These are phyloP conservation scores for Apiospora sp. DNA, from an alignment of 2,329 filamentous ascomycete genomes.

Conservation along the genomic window DNA sequence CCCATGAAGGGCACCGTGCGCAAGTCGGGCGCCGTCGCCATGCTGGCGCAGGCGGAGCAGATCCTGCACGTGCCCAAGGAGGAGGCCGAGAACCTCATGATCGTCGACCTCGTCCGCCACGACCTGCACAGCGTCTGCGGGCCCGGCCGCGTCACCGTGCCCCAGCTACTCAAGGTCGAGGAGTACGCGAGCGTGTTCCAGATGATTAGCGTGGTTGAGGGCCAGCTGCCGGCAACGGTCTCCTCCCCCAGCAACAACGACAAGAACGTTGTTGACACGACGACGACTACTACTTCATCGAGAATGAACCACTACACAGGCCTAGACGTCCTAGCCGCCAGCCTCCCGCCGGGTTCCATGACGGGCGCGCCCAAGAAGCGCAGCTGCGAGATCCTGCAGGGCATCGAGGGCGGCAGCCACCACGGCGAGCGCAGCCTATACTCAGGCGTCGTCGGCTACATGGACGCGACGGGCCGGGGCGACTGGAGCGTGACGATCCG, in stretches of 20 bases:
- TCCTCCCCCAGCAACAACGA: not conserved
- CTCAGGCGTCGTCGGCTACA: slow-evolving; percentile 87
- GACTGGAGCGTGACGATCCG: slow-evolving; percentile 94
- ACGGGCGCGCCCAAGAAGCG: slow-evolving; percentile 95
- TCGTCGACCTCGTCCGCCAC: slow-evolving; percentile 94
- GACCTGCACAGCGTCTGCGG: slow-evolving; percentile 88
- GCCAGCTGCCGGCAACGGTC: slow-evolving; percentile 55
- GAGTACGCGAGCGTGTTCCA: slow-evolving; percentile 92
- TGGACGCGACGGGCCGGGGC: slow-evolving; percentile 83
- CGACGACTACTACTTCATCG: not conserved
- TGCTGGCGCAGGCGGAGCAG: slow-evolving; percentile 73
- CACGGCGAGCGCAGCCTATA: slow-evolving; percentile 76
- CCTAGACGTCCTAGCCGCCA: slow-evolving; percentile 78
- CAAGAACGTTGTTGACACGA: not conserved
- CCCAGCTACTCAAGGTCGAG: slow-evolving; percentile 84
- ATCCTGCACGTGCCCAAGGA: slow-evolving; percentile 87
- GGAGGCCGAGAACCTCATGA: slow-evolving; percentile 96
- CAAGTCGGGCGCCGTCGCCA: slow-evolving; percentile 71
- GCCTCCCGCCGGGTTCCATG: slow-evolving; percentile 92
- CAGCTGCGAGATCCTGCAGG: slow-evolving; percentile 81
- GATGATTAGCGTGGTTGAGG: slow-evolving; percentile 88
- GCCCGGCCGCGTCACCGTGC: slow-evolving; percentile 75
- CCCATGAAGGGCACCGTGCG: slow-evolving; percentile 98
- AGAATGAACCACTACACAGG: slow-evolving; percentile 57
- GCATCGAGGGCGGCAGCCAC: slow-evolving; percentile 67